These are phyloP conservation scores for Plasmodium vivax DNA, from an alignment of 169 alveolate species.

Conservation along the genomic window DNA sequence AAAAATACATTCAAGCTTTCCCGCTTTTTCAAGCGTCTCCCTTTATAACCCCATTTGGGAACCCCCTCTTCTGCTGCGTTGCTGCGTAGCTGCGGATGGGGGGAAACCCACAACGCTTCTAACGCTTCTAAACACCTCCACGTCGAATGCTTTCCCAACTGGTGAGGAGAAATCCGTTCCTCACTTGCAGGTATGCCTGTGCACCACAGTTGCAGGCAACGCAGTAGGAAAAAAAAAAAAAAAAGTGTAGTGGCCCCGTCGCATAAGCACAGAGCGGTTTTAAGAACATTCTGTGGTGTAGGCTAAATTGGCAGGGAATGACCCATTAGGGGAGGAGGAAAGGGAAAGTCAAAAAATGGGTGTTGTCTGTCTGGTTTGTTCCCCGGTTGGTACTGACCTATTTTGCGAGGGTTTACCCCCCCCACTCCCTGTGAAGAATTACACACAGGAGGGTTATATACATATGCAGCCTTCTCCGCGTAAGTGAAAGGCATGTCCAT, in stretches of 20 bases:
- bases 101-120: too few species aligned
- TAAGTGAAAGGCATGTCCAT: neutral
- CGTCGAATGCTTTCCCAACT: neutral
- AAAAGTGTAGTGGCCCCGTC: neutral
- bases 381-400: neutral
- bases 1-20: neutral
- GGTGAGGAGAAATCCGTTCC: neutral
- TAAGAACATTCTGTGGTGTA: neutral
- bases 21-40: neutral
- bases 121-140: neutral
- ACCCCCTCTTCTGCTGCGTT: neutral
- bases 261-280: neutral
- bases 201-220: slow-evolving; percentile 44
- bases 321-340: neutral
- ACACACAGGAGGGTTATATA: neutral
- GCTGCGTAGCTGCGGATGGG: neutral
- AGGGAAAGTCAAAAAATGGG: neutral
- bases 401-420: neutral
- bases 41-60: neutral
- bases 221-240: neutral
- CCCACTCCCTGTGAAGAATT: neutral
- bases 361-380: neutral
- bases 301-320: neutral
- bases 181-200: neutral
- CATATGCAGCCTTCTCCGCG: neutral